These are phyloP conservation scores for Phylloporus arenicola DNA, from an alignment of 768 basidiomycete genomes.

Conservation along the genomic window DNA sequence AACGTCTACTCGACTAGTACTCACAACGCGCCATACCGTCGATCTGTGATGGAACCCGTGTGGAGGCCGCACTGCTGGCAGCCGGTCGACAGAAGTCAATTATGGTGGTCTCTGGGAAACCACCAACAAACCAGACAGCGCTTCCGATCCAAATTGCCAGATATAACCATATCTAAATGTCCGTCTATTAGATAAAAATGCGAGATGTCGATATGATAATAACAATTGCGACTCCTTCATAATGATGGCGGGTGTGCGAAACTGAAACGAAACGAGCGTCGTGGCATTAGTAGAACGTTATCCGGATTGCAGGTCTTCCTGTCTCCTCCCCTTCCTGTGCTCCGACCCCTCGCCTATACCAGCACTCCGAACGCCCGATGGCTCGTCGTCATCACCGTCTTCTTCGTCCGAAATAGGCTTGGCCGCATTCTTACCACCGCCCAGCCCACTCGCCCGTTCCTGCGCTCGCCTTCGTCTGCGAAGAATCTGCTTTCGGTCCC, in stretches of 20 bases:
- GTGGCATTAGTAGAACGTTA: conserved; percentile 13
- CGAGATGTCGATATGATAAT: conserved; percentile 19
- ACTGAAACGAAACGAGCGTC: conserved; percentile 8
- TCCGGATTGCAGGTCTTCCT: conserved; percentile 19
- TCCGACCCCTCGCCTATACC: conserved; percentile 10
- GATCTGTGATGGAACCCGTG: conserved; percentile 11
- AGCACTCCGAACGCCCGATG: conserved; percentile 1
- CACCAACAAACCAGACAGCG: conserved; percentile 1
- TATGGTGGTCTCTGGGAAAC: conserved; percentile 12
- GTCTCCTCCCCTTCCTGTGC: conserved; percentile 12
- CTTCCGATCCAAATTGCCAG: conserved; percentile 19
- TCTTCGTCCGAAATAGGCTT: conserved; percentile 23
- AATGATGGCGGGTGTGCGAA: conserved; percentile 4
- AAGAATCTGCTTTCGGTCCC: conserved; percentile 75
- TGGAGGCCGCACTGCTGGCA: conserved; percentile 31
- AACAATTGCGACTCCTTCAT: conserved; percentile 23
- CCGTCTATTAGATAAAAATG: conserved; percentile 34
- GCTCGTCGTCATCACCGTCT: conserved; percentile 16
- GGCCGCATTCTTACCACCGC: conserved; percentile 17
- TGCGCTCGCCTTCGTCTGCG: conserved; percentile 62
- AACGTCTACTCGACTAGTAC: not conserved
- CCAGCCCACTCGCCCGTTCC: conserved; percentile 47
- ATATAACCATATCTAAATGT: conserved; percentile 31
- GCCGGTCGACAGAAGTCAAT: conserved; percentile 24
- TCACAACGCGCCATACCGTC: conserved; percentile 2